A percentile compares a stretch with the other conserved stretches of the same genome.
Evolutionary conservation across 1,284 basidiomycete genomes (phyloP).

Genomic region (Pyrrhoderma lamaoense): DNA sequence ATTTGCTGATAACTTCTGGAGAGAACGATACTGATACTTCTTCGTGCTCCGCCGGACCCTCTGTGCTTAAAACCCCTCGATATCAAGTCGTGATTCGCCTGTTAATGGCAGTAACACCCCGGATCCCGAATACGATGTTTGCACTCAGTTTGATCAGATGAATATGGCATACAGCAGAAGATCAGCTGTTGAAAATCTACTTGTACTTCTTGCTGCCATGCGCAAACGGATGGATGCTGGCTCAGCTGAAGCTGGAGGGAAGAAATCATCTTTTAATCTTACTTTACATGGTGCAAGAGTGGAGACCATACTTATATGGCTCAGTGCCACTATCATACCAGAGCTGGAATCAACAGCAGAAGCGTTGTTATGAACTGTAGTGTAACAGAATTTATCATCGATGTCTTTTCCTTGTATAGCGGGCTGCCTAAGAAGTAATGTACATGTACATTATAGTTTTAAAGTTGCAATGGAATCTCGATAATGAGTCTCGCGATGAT

Average conservation of each 20-base stretch:
- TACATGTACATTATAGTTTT: too few relatives aligned
- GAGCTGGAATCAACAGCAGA: constrained; percentile 50
- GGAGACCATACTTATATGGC: constrained; percentile 74
- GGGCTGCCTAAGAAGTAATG: too few relatives aligned
- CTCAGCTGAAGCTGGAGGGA: constrained; percentile 33
- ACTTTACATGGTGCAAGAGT: constrained; percentile 77
- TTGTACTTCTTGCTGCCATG: constrained; percentile 61
- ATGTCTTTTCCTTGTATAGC: too few relatives aligned
- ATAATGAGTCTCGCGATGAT: too few relatives aligned
- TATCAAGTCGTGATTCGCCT: constrained; percentile 13
- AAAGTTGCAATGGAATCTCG: too few relatives aligned
- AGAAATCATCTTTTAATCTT: constrained; percentile 53
- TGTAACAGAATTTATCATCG: too few relatives aligned
- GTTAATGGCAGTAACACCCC: constrained; percentile 3
- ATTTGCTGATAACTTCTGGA: background rate
- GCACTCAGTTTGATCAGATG: constrained; percentile 15
- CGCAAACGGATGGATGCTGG: constrained; percentile 40
- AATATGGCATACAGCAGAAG: constrained; percentile 20
- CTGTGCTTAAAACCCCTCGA: constrained; percentile 6
- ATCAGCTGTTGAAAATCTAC: constrained; percentile 31
- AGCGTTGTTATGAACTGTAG: constrained; percentile 11
- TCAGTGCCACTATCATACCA: constrained; percentile 66
- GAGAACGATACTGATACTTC: background rate
- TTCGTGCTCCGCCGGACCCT: constrained; percentile 13
- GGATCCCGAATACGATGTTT: constrained; percentile 23